Percentiles rank a stretch among this genome's conserved stretches.
Conservation (phyloP, 768 basidiomycete genomes). For the Multifurca ochricompacta region DNA sequence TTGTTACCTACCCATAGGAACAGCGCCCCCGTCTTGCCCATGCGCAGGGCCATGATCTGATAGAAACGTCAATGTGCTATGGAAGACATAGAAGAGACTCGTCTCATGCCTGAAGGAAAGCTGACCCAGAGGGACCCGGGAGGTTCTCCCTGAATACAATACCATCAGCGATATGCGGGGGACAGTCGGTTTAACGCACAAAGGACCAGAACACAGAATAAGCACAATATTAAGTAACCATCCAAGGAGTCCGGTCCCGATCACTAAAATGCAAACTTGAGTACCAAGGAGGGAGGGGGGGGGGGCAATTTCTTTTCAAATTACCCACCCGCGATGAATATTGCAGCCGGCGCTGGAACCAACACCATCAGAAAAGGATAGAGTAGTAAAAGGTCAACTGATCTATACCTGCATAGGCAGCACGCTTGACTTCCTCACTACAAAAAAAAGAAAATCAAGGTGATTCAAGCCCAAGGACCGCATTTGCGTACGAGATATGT, state of each 20-base stretch:
- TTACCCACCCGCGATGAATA: conserved; percentile 8
- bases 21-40: conserved; percentile 69
- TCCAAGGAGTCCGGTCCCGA: conserved; percentile 70
- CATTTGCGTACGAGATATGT: conserved; percentile 60
- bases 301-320: conserved; percentile 26
- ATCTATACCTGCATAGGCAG: conserved; percentile 59
- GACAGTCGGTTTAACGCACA: conserved; percentile 36
- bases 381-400: too few species aligned
- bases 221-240: conserved; percentile 86
- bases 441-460: neutral
- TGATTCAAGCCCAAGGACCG: neutral
- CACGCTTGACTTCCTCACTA: conserved; percentile 74
- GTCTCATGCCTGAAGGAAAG: conserved; percentile 52
- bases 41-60: conserved; percentile 66
- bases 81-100: neutral
- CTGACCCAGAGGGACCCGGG: conserved; percentile 62
- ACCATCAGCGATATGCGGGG: neutral
- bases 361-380: neutral
- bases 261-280: conserved; percentile 60
- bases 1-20: conserved; percentile 57
- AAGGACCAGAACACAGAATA: conserved; percentile 73
- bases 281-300: too few species aligned
- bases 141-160: conserved; percentile 42
- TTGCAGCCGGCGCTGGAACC: conserved; percentile 14
- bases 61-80: neutral